Base-by-base conservation (phyloP, 495 filamentous ascomycete species). In the Tuber magnatum region DNA sequence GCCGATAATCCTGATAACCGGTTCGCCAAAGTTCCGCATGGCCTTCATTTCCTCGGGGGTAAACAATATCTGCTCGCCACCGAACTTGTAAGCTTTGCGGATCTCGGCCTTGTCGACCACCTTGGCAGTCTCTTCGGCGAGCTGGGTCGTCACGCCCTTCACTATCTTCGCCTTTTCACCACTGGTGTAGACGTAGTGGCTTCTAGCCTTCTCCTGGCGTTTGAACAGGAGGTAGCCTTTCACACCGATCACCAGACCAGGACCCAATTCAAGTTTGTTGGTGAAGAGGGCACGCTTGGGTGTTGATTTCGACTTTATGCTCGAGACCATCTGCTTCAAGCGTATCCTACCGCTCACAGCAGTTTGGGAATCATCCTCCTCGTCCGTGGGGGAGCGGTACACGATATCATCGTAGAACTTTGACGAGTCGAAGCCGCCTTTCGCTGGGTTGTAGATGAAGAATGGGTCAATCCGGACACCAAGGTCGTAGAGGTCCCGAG, bases 321-420 rank as follows among this genome's bases (percentile, higher is more conserved):
- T 93, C 28, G 93, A 93, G 39, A 97, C 85, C 41, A 99, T 87
- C 24, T 92, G 92, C 75, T 89, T 91, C 20, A 98, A 85, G 41
- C 97, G 86, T 18, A 91, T 89, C 56, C 97, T 89, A 1, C 96
- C 96, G 20, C 71, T 77, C 0, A 43, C 48, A 4, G 80, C 71
- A 81, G 93, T 90, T 7, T 88, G 78, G 35, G 83, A 73, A 16
- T 79, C 76, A 24, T 85, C 85, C 40, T 94, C 92, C 28, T 91
- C 92, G 51, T 93, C 90, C 6, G 83, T 82, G 4, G 87, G 85
- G 46, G 89, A 84, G 41, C 85, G 85, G 83, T 96, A 96, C 43
- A 96, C 90, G 71, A 95, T 94, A 77, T 95, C 92, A 84, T 99
- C 93, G 82, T 97, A 99, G 83, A 98, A 99, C 76, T 91, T 94